Percentiles rank a stretch among this genome's conserved stretches.
These are phyloP conservation scores for Psilocybe tampanensis DNA, from an alignment of 768 basidiomycete species.

Conservation along the genomic window DNA sequence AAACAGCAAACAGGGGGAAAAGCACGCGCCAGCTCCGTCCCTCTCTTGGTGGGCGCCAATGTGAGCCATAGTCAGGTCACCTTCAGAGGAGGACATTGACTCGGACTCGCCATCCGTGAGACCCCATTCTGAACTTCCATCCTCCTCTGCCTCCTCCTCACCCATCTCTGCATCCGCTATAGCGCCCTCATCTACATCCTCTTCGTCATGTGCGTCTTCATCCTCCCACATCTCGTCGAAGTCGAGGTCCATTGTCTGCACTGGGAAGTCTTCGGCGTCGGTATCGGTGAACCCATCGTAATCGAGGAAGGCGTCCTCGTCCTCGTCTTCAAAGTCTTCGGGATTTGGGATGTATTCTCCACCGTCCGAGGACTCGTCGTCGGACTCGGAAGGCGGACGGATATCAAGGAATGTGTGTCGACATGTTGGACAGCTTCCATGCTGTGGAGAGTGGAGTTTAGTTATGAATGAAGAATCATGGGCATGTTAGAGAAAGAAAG, in stretches of 20 bases:
- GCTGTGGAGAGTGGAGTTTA: slow-evolving; percentile 37
- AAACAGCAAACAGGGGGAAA: slow-evolving; percentile 15
- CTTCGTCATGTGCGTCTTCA: slow-evolving; percentile 7
- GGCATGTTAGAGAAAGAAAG: neutral
- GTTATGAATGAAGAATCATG: neutral
- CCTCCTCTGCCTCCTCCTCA: slow-evolving; percentile 23
- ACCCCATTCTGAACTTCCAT: slow-evolving; percentile 35
- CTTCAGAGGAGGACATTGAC: slow-evolving; percentile 27
- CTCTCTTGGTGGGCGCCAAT: slow-evolving; percentile 16
- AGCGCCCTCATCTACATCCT: slow-evolving; percentile 11
- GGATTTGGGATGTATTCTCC: slow-evolving; percentile 63
- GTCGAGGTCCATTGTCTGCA: slow-evolving; percentile 41
- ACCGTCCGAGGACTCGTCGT: slow-evolving; percentile 68
- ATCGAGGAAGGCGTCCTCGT: slow-evolving; percentile 49
- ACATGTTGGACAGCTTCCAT: slow-evolving; percentile 74
- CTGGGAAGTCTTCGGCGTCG: slow-evolving; percentile 38
- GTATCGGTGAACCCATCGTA: slow-evolving; percentile 43
- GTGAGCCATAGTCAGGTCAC: slow-evolving; percentile 14
- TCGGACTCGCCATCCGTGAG: slow-evolving; percentile 44
- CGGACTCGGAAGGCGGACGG: slow-evolving; percentile 49
- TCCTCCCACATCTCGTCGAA: slow-evolving; percentile 26
- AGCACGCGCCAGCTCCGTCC: slow-evolving; percentile 9
- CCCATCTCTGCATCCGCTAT: slow-evolving; percentile 27
- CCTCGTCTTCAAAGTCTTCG: slow-evolving; percentile 52
- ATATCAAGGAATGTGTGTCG: slow-evolving; percentile 61